phyloP scores from a whole-genome alignment of 2,329 filamentous ascomycete species.

The Venturia nashicola region DNA sequence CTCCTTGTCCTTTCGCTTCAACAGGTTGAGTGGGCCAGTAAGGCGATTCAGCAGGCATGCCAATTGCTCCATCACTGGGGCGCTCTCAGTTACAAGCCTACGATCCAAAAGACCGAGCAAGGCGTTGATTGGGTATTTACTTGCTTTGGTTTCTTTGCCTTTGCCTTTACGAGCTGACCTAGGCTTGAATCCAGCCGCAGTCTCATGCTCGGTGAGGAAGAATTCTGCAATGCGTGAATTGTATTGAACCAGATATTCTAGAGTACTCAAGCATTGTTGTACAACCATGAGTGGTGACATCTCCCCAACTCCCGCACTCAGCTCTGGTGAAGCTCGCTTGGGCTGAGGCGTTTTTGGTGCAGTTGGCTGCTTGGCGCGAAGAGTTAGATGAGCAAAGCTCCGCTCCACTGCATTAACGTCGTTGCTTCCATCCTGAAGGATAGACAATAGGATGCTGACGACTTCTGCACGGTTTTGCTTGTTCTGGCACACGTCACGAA shows the following conservation, averaged over 20 bases:
- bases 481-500: constrained; percentile 89
- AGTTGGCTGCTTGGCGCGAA: constrained; percentile 72
- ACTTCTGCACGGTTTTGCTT: constrained; percentile 92
- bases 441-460: constrained; percentile 80
- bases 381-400: constrained; percentile 84
- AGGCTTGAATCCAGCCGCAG: constrained; percentile 63
- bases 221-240: constrained; percentile 82
- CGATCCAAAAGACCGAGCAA: constrained; percentile 79
- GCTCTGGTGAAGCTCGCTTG: constrained; percentile 53
- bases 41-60: constrained; percentile 79
- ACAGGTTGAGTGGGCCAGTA: constrained; percentile 69
- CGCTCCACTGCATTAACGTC: constrained; percentile 90
- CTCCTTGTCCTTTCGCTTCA: constrained; percentile 70
- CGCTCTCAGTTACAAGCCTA: constrained; percentile 93
- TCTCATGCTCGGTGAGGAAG: constrained; percentile 91
- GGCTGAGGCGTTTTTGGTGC: constrained; percentile 71
- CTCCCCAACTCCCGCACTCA: constrained; percentile 55
- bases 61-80: constrained; percentile 89
- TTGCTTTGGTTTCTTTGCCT: constrained; percentile 68
- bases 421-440: constrained; percentile 87
- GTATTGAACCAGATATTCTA: constrained; percentile 72
- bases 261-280: constrained; percentile 80
- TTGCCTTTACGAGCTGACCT: constrained; percentile 75
- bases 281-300: constrained; percentile 91
- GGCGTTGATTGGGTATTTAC: constrained; percentile 85